Evolutionary conservation across 352 stramenopile genomes (phyloP).

Genomic region (Phytophthora citricola): DNA sequence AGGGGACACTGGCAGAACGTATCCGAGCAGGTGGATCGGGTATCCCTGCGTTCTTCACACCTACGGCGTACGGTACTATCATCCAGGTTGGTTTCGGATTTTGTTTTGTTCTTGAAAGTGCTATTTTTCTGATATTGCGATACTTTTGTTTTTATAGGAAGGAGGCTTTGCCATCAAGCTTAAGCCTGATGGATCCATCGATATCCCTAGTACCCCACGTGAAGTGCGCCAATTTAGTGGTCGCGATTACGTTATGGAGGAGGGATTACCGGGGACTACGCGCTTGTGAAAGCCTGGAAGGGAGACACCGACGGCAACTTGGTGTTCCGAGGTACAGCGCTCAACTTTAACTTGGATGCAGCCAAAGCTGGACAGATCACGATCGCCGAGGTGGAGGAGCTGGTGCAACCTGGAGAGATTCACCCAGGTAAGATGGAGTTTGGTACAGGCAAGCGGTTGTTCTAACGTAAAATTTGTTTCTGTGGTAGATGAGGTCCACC

Average conservation of each 20-base stretch:
- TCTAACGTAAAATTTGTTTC: not conserved
- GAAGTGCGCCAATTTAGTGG: constrained; percentile 83
- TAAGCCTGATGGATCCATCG: constrained; percentile 68
- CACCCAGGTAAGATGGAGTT: constrained; percentile 61
- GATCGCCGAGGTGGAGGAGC: constrained; percentile 95
- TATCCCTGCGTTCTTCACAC: constrained; percentile 97
- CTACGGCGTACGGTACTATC: constrained; percentile 93
- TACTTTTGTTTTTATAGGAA: constrained; percentile 36
- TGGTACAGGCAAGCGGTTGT: not conserved
- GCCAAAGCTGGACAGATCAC: constrained; percentile 94
- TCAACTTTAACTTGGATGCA: constrained; percentile 97
- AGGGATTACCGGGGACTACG: constrained; percentile 94
- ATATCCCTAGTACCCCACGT: constrained; percentile 72
- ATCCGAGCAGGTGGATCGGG: constrained; percentile 93
- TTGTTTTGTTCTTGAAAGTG: not conserved
- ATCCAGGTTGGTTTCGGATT: constrained; percentile 61
- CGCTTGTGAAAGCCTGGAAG: constrained; percentile 96
- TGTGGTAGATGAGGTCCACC: constrained; percentile 90
- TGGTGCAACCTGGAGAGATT: constrained; percentile 94
- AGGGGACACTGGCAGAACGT: constrained; percentile 95
- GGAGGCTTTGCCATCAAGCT: constrained; percentile 83
- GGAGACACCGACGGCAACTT: constrained; percentile 97
- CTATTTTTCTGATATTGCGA: constrained; percentile 1
- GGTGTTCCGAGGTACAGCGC: constrained; percentile 95
- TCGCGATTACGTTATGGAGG: constrained; percentile 96